These are phyloP conservation scores for Leishmania guyanensis DNA, from an alignment of 208 protist genomes.

Conservation along the genomic window DNA sequence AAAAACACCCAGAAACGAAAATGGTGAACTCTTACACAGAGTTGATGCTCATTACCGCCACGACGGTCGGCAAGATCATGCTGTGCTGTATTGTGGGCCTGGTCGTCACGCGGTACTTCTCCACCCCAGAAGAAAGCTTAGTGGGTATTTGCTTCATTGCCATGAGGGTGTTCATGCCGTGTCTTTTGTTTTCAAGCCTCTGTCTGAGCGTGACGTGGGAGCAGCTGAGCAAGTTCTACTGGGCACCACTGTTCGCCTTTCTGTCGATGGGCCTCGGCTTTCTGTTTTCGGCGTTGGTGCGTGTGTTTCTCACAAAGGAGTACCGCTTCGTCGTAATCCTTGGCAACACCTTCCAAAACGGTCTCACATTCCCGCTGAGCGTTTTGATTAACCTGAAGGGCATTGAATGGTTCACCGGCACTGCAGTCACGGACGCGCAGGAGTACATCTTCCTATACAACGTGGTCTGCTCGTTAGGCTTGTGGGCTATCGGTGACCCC, in stretches of 20 bases:
- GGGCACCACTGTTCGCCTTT: constrained; percentile 54
- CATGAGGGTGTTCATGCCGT: constrained; percentile 66
- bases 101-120: constrained; percentile 50
- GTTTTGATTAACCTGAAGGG: constrained; percentile 64
- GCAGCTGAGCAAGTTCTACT: constrained; percentile 53
- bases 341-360: constrained; percentile 74
- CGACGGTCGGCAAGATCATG: constrained; percentile 69
- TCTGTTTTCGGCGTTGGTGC: constrained; percentile 25
- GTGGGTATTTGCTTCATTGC: constrained; percentile 67
- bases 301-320: constrained; percentile 32
- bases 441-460: constrained; percentile 82
- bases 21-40: constrained; percentile 44
- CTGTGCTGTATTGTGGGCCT: constrained; percentile 57
- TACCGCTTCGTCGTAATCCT: constrained; percentile 63
- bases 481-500: constrained; percentile 58
- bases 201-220: constrained; percentile 66
- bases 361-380: constrained; percentile 61
- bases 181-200: constrained; percentile 70
- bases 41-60: constrained; percentile 52
- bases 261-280: constrained; percentile 51
- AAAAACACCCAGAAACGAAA: neutral
- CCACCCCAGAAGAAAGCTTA: constrained; percentile 31
- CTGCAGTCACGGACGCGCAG: constrained; percentile 35
- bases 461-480: constrained; percentile 55
- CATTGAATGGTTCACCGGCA: constrained; percentile 51